A percentile compares a stretch with the other conserved stretches of the same genome.
phyloP scores from a whole-genome alignment of 2,329 filamentous ascomycete species.

The Calonectria pseudoreteaudii region DNA sequence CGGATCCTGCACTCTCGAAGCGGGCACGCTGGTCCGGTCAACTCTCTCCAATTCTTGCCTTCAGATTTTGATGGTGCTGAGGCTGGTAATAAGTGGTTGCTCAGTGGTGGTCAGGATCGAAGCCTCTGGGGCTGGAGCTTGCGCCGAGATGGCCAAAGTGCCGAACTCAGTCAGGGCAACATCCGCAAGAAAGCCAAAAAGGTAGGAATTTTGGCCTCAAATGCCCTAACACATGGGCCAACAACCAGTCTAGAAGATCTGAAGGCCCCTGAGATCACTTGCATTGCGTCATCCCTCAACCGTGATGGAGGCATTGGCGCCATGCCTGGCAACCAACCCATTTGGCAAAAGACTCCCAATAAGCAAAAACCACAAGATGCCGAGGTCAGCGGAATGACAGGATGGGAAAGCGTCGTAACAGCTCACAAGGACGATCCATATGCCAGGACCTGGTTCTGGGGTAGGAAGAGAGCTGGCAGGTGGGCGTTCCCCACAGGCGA shows the following conservation, averaged over 20 bases:
- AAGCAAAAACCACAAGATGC: slow-evolving; percentile 74
- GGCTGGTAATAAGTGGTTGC: slow-evolving; percentile 89
- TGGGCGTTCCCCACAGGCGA: slow-evolving; percentile 94
- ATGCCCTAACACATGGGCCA: slow-evolving; percentile 67
- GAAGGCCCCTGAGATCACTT: slow-evolving; percentile 92
- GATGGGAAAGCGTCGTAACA: slow-evolving; percentile 97
- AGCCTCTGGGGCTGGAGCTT: slow-evolving; percentile 98
- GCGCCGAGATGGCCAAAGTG: slow-evolving; percentile 91
- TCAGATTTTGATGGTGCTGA: slow-evolving; percentile 91
- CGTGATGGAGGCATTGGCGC: slow-evolving; percentile 94
- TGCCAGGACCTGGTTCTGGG: slow-evolving; percentile 98
- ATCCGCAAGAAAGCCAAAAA: slow-evolving; percentile 92
- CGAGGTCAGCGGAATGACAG: slow-evolving; percentile 81
- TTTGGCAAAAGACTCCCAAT: slow-evolving; percentile 84
- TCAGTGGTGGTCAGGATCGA: slow-evolving; percentile 89
- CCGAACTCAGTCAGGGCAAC: slow-evolving; percentile 91
- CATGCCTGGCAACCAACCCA: slow-evolving; percentile 78
- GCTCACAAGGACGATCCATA: slow-evolving; percentile 87
- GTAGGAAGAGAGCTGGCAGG: slow-evolving; percentile 88
- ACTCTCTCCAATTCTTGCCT: slow-evolving; percentile 85
- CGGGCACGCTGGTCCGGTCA: slow-evolving; percentile 89
- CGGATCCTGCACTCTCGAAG: slow-evolving; percentile 87
- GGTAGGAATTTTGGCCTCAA: slow-evolving; percentile 74
- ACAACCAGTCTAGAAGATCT: slow-evolving; percentile 77
- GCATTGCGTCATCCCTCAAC: slow-evolving; percentile 91